Evolutionary conservation across 345 rosid species (phyloP).

Genomic region (Eucalyptus viminalis): DNA sequence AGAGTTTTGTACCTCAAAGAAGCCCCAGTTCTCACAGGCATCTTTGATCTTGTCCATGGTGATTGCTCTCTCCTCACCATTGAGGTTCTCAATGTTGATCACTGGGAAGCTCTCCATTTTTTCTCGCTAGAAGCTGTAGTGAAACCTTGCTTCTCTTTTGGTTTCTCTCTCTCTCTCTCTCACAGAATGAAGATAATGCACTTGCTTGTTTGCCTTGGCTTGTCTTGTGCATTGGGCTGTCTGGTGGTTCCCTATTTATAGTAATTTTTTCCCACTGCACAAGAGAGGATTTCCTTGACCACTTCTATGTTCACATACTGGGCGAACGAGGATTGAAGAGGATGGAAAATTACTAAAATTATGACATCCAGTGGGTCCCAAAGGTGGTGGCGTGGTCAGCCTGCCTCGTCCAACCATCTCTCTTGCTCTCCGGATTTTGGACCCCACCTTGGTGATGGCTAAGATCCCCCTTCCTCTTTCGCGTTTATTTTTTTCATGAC

Average conservation of each 20-base stretch:
- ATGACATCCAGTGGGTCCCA: background rate
- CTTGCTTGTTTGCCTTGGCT: background rate
- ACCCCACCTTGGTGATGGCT: background rate
- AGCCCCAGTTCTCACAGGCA: constrained; percentile 99
- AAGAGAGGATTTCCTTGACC: background rate
- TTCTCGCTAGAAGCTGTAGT: background rate
- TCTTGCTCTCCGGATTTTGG: background rate
- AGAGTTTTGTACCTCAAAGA: constrained; percentile 63
- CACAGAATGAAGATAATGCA: background rate
- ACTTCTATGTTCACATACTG: background rate
- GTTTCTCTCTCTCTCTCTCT: background rate
- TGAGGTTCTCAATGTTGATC: constrained; percentile 54
- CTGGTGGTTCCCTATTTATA: background rate
- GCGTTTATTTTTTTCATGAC: background rate
- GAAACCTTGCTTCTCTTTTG: background rate
- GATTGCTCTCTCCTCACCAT: constrained; percentile 47
- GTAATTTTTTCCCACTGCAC: background rate
- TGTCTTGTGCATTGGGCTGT: background rate
- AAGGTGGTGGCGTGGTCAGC: background rate
- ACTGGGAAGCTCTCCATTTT: constrained; percentile 62
- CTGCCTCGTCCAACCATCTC: background rate
- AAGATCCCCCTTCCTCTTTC: background rate
- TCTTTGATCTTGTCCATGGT: constrained; percentile 70
- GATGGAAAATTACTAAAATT: background rate
- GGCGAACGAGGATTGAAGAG: background rate